Conservation (phyloP, 2,329 filamentous ascomycete species). For the Trichoderma sp. region DNA sequence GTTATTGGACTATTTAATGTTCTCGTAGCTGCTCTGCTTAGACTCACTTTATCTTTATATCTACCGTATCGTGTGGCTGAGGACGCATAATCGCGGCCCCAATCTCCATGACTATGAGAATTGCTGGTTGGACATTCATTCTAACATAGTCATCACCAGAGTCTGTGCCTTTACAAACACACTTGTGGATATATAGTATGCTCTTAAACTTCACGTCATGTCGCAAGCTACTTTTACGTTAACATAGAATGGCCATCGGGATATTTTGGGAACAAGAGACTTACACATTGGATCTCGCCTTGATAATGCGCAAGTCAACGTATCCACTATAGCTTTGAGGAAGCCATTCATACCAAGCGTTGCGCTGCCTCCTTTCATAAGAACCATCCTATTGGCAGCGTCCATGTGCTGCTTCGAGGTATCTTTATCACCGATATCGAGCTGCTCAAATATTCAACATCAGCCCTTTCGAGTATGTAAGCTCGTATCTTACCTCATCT, state of each 20-base stretch:
- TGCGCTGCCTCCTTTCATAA: constrained; percentile 6
- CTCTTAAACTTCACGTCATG: background rate
- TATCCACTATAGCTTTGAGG: background rate
- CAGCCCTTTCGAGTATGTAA: no score
- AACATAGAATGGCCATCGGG: background rate
- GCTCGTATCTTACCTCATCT: background rate
- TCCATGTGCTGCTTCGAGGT: constrained; percentile 10
- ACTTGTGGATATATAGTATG: no score
- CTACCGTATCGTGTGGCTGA: background rate
- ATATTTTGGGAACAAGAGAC: background rate
- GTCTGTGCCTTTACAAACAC: no score
- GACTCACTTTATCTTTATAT: background rate
- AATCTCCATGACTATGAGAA: background rate
- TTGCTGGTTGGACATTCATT: background rate
- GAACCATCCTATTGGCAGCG: constrained; percentile 8
- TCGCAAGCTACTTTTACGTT: background rate
- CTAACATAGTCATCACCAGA: no score
- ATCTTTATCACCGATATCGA: background rate
- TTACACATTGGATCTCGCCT: constrained; percentile 3
- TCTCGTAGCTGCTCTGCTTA: background rate
- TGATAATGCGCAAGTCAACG: background rate
- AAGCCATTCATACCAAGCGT: constrained; percentile 12
- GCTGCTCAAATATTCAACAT: background rate
- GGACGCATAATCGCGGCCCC: background rate
- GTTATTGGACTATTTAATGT: background rate